Conservation (phyloP, 1,139 yeast genomes). For the Yamadazyma jaroonii region DNA sequence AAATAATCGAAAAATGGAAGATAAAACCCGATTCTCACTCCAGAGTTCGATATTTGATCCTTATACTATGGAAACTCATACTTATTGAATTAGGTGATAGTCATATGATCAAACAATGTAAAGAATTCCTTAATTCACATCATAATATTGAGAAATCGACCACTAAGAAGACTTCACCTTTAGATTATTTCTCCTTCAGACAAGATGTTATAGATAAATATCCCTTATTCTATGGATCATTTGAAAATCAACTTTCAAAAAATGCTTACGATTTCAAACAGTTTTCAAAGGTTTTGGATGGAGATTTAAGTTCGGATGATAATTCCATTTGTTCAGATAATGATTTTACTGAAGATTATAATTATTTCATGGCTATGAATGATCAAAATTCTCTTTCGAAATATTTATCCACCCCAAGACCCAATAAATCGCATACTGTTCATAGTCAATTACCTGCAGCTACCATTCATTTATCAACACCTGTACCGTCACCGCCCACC, state of each 20-base stretch:
- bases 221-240: constrained; percentile 56
- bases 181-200: constrained; percentile 76
- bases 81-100: constrained; percentile 66
- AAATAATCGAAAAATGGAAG: constrained; percentile 64
- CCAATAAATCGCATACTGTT: constrained; percentile 51
- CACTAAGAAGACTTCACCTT: constrained; percentile 50
- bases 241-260: constrained; percentile 6
- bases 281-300: constrained; percentile 15
- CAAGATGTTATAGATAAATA: constrained; percentile 73
- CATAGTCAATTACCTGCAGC: constrained; percentile 61
- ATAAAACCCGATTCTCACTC: constrained; percentile 41
- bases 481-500: constrained; percentile 80
- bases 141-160: constrained; percentile 38
- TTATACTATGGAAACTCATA: constrained; percentile 58
- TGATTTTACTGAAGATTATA: constrained; percentile 21
- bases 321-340: constrained; percentile 7
- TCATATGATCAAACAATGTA: constrained; percentile 40
- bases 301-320: not conserved
- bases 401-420: constrained; percentile 58
- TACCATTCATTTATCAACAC: constrained; percentile 78
- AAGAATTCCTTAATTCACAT: constrained; percentile 44
- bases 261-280: constrained; percentile 19
- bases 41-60: constrained; percentile 50
- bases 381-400: constrained; percentile 52
- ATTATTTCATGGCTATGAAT: constrained; percentile 41